phyloP scores from a whole-genome alignment of 2,329 filamentous ascomycete genomes.

The Trichoderma pleuroti region DNA sequence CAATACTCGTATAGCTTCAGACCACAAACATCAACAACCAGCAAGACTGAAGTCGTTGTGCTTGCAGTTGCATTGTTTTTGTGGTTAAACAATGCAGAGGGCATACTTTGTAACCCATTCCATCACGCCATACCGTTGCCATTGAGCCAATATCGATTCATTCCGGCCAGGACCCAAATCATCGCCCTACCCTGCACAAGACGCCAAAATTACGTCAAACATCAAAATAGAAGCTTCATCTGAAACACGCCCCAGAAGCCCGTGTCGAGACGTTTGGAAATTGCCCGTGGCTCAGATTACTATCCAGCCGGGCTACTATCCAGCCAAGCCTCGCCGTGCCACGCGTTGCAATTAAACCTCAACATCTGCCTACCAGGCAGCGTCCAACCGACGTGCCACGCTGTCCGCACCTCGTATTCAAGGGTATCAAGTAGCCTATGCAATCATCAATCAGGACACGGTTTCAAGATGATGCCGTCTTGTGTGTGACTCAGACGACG shows the following conservation, averaged over 20 bases:
- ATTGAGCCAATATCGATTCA: neutral
- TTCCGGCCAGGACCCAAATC: neutral
- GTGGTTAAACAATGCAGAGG: neutral
- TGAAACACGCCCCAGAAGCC: neutral
- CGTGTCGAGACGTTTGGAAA: neutral
- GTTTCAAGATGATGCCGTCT: neutral
- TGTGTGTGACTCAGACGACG: slow-evolving; percentile 25
- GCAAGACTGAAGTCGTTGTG: neutral
- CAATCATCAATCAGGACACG: neutral
- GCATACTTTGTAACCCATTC: neutral
- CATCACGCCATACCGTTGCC: neutral
- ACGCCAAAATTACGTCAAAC: neutral
- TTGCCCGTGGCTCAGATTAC: neutral
- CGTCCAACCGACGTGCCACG: neutral
- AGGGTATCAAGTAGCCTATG: neutral
- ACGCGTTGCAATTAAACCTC: neutral
- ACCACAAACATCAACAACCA: neutral
- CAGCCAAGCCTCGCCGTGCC: neutral
- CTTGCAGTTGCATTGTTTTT: neutral
- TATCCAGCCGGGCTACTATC: neutral
- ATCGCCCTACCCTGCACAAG: neutral
- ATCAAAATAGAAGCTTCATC: neutral
- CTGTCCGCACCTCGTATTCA: neutral
- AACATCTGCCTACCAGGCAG: neutral
- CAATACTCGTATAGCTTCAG: neutral